Percentiles rank a stretch among this genome's conserved stretches.
Conservation (phyloP, 768 basidiomycete species). For the Pluteus cervinus region DNA sequence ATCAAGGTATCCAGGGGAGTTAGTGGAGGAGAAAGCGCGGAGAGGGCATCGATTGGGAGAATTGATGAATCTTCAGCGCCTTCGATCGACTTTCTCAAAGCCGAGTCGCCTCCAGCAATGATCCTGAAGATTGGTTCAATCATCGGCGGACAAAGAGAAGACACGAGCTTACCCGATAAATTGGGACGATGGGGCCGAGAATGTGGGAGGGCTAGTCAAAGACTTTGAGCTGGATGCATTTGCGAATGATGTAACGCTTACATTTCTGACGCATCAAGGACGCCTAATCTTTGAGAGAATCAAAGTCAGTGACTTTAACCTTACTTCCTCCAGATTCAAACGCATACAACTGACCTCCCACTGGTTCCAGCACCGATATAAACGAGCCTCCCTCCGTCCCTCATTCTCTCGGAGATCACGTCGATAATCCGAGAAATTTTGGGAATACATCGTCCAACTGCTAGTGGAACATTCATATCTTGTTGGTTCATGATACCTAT, state of each 20-base stretch:
- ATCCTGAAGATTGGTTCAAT: constrained; percentile 7
- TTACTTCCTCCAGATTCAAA: background rate
- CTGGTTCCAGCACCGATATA: constrained; percentile 32
- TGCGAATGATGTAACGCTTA: constrained; percentile 3
- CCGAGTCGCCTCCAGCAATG: constrained; percentile 23
- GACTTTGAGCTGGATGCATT: background rate
- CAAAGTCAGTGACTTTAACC: background rate
- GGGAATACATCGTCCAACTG: constrained; percentile 20
- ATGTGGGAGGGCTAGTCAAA: constrained; percentile 18
- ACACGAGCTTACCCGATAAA: constrained; percentile 17
- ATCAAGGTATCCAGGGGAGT: constrained; percentile 21
- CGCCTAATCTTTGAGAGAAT: constrained; percentile 17
- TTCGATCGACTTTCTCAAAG: constrained; percentile 21
- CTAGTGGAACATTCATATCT: constrained; percentile 19
- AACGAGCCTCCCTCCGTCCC: constrained; percentile 22
- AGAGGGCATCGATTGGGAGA: constrained; percentile 19
- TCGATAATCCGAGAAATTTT: constrained; percentile 24
- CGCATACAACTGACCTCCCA: constrained; percentile 18
- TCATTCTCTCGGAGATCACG: constrained; percentile 19
- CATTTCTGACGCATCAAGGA: constrained; percentile 26
- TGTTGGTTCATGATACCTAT: constrained; percentile 24
- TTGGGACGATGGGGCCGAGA: constrained; percentile 17
- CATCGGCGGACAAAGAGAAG: background rate
- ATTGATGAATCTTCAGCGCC: constrained; percentile 26
- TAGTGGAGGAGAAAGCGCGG: constrained; percentile 16